Base-by-base conservation (phyloP, 208 protist genomes). In the Porcisia hertigi region DNA sequence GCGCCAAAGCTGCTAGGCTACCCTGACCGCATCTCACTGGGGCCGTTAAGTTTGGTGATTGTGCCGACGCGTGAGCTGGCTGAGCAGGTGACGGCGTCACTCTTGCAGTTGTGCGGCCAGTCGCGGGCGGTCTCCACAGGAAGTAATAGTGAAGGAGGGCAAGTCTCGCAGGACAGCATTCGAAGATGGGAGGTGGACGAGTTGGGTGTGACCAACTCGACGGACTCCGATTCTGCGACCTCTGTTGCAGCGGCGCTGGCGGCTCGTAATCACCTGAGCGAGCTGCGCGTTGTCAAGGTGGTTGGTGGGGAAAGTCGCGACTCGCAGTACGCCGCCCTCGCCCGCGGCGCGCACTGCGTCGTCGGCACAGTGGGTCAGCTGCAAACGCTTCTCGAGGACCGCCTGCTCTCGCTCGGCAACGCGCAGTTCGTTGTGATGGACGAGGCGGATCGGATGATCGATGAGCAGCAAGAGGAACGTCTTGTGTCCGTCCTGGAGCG, bases 361-460 rank as follows among this genome's bases (percentile, higher is more conserved):
- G 80, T 97, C 20, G 93, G 93, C 23, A 97, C 93, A n/a, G 79
- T 94, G 69, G 91, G 91, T 0, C 93, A 97, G 82, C 79, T 95
- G 36, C 80, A 88, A 2, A 59, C 82, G 5, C 77, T 97, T 57
- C 87, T 97, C 20, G 81, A 86, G 67, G 81, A 92, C 52, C 84
- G 89, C 30, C 55, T 92, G 30, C 83, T 97, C 23, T 88, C 88
- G 0, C 84, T 97, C 2, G 85, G 85, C 57, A 94, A 92, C 80
- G 86, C 87, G 4, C 69, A 74, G 23, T 77, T 87, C 39, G 86
- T 99, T 25, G 96, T 99, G 41, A 80, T 99, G 76, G 99, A 99
- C 84, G 99, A 99, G 79, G 99, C 98, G 0, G 99, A 99, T 84
- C 87, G 95, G 58, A 97, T 99, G 79, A 80, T 99, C 43, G 91